Base-by-base conservation (phyloP, 345 rosid genomes). In the Lepidium sativum region DNA sequence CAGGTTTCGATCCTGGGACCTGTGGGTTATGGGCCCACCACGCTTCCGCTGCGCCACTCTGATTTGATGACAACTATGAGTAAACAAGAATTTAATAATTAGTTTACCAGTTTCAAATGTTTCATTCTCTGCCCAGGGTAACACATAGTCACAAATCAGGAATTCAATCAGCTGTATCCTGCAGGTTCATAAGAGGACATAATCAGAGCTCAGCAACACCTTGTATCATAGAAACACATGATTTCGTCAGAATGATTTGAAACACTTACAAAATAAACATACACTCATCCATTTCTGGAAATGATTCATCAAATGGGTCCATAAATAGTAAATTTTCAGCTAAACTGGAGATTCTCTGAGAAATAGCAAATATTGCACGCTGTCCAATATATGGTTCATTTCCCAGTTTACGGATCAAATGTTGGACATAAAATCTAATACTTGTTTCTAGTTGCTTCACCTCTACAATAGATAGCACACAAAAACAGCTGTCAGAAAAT, bases 131-230 rank as follows among this genome's bases (percentile, higher is more conserved):
- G 82, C 82, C 97, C 99, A 94, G 18, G 65, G n/a, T 43, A 71
- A 10, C 57, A 90, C 57, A 80, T 85, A 75, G 70, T 85, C 95
- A n/a, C 82, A 77, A 66, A 85, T 58, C 77, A 88, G 50, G 75
- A 90, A 81, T 77, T 90, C 99, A 7, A 79, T 62, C 54, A 86
- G 89, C 84, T 95, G 97, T 73, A 88, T 85, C 87, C 97, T 95
- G 84, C 70, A 51, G 47, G 33, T 67, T 51, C 44, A 31, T 65
- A 41, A 47, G 15, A 33, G 12, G 62, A 37, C 16, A 63, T 20
- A 57, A 61, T 40, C 54, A 55, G 6, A 54, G 12, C 45, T 61
- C 49, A 48, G 42, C n/a, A 54, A 21, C 20, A 35, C 29, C 35
- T 21, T 11, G 14, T 34, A 31, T 15, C 40, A 68, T 16, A 45